Evolutionary conservation across 495 filamentous ascomycete genomes (phyloP).

Genomic region (Neurospora sp.): DNA sequence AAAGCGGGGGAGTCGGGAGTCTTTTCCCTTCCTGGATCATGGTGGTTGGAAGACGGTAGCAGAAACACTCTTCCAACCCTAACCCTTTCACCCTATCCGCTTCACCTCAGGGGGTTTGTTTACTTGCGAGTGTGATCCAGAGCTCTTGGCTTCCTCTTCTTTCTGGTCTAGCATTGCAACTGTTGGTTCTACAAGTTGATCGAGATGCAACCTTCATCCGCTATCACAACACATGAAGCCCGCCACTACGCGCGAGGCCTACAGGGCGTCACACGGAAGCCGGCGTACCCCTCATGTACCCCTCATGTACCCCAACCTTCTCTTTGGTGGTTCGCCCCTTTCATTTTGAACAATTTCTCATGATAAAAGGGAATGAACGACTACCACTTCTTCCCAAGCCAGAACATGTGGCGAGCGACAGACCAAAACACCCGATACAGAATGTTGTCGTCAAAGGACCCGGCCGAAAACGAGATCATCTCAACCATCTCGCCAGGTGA

Average conservation of each 20-base stretch:
- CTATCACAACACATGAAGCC: background rate
- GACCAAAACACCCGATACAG: background rate
- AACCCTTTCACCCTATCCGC: background rate
- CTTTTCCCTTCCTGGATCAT: background rate
- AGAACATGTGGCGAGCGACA: background rate
- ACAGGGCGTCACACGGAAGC: background rate
- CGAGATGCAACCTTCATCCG: background rate
- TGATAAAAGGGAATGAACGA: background rate
- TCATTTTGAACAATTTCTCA: background rate
- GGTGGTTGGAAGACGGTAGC: background rate
- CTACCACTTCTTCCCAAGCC: background rate
- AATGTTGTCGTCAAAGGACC: background rate
- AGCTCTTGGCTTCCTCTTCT: background rate
- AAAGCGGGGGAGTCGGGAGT: background rate
- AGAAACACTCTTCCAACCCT: background rate
- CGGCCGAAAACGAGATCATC: background rate
- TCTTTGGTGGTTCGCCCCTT: background rate
- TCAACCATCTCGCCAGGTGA: background rate
- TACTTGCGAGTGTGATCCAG: background rate
- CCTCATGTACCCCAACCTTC: background rate
- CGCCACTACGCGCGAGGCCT: background rate
- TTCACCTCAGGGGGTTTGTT: background rate
- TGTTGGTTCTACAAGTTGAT: background rate
- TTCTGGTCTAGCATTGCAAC: background rate
- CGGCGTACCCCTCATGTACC: background rate